A percentile compares a stretch with the other conserved stretches of the same genome.
Conservation (phyloP, 139 green algal species). For the Haematococcus sp. region DNA sequence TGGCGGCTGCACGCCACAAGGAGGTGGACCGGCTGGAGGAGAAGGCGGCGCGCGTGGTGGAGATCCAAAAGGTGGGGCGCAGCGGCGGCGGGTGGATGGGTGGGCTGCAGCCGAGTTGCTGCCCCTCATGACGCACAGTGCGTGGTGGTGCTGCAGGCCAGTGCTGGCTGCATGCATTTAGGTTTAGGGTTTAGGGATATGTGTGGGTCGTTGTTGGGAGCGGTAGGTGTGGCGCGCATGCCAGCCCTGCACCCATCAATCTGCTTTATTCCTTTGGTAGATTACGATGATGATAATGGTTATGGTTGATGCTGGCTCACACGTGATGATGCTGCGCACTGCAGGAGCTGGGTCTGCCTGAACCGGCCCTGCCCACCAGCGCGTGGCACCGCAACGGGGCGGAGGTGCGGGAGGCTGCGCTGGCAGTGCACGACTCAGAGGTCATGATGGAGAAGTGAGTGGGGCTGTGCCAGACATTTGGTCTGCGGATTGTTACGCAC, state of each 20-base stretch:
- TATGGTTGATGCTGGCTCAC: no score
- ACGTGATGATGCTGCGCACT: not conserved
- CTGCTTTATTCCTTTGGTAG: no score
- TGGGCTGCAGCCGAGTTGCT: no score
- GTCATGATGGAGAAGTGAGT: constrained; percentile 12
- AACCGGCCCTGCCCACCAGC: no score
- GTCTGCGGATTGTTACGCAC: no score
- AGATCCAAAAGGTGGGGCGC: constrained; percentile 31
- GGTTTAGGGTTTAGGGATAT: not conserved
- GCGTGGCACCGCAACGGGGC: not conserved
- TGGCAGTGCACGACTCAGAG: constrained; percentile 27
- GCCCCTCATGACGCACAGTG: no score
- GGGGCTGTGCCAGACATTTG: not conserved
- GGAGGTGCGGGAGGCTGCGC: constrained; percentile 22
- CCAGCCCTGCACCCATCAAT: not conserved
- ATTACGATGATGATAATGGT: no score
- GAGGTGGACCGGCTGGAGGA: constrained; percentile 29
- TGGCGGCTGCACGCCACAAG: constrained; percentile 18
- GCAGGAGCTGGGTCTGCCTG: not conserved
- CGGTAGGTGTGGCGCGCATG: no score
- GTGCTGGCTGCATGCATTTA: not conserved
- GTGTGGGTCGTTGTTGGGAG: no score
- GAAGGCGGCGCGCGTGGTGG: constrained; percentile 21
- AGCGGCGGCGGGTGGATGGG: no score
- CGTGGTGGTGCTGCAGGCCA: not conserved